Evolutionary conservation across 1,139 yeast genomes (phyloP).

Genomic region (Lodderomyces pseudojiufengensis): DNA sequence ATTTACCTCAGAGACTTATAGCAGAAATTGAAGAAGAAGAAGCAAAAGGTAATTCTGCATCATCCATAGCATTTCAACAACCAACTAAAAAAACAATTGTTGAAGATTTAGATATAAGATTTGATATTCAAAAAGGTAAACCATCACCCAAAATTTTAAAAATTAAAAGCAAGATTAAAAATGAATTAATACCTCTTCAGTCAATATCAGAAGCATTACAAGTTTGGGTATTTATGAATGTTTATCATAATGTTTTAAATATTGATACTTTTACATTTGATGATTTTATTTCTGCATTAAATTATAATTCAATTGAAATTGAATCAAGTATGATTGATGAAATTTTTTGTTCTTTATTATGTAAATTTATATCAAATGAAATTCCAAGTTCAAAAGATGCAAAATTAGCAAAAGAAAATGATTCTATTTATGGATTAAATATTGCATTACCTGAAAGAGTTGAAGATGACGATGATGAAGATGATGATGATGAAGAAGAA

Average conservation of each 20-base stretch:
- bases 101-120: conserved; percentile 35
- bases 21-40: conserved; percentile 17
- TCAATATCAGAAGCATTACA: conserved; percentile 51
- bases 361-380: conserved; percentile 41
- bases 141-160: conserved; percentile 26
- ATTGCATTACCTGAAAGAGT: conserved; percentile 40
- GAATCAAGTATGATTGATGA: conserved; percentile 54
- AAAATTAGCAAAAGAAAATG: conserved; percentile 24
- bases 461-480: conserved; percentile 12
- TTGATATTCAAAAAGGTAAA: conserved; percentile 39
- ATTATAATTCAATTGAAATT: conserved; percentile 48
- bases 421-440: conserved; percentile 33
- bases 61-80: conserved; percentile 18
- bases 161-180: conserved; percentile 30
- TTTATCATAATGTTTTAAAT: conserved; percentile 59
- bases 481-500: conserved; percentile 22
- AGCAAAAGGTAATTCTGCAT: conserved; percentile 3
- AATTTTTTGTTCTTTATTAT: conserved; percentile 63
- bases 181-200: conserved; percentile 7
- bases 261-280: conserved; percentile 78
- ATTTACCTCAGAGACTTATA: conserved; percentile 31
- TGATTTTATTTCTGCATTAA: conserved; percentile 65
- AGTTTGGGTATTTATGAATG: conserved; percentile 71
- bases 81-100: conserved; percentile 39
- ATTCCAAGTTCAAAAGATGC: conserved; percentile 24